A percentile compares a stretch with the other conserved stretches of the same genome.
phyloP scores from a whole-genome alignment of 441 rosid genomes.

The Flueggea neowawraea region DNA sequence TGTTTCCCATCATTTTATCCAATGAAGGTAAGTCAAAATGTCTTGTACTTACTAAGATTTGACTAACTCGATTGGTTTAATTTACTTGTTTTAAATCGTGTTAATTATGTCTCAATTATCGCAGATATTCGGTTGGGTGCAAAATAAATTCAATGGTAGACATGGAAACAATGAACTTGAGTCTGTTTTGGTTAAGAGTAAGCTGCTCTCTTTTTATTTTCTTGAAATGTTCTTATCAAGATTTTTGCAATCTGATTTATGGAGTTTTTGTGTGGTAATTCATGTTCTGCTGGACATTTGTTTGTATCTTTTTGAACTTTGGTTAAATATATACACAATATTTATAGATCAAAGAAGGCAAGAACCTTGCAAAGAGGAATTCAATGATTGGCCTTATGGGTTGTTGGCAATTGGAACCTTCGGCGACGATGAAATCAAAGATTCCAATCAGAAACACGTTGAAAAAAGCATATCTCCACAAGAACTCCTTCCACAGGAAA shows the following conservation, averaged over 20 bases:
- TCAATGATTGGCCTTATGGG: conserved; percentile 45
- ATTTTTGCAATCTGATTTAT: too few species aligned
- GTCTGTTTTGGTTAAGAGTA: conserved; percentile 33
- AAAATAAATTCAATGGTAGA: conserved; percentile 42
- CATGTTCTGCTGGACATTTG: background rate
- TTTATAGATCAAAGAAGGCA: conserved; percentile 15
- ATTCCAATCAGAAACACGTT: conserved; percentile 9
- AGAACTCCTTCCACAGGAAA: conserved; percentile 32
- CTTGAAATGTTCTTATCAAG: too few species aligned
- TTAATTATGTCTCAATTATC: conserved; percentile 9
- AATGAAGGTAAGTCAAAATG: conserved; percentile 26
- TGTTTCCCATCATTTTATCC: background rate
- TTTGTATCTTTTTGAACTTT: too few species aligned
- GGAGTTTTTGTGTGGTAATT: background rate
- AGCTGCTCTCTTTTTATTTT: conserved; percentile 11
- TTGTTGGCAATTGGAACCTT: conserved; percentile 58
- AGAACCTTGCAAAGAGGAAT: conserved; percentile 35
- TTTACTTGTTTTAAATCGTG: background rate
- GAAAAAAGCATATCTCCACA: conserved; percentile 7
- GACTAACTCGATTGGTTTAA: background rate
- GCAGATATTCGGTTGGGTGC: conserved; percentile 73
- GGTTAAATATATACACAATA: too few species aligned
- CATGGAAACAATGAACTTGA: conserved; percentile 19
- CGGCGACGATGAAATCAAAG: conserved; percentile 24
- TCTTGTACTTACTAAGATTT: background rate